Evolutionary conservation across 306 rosid species (phyloP), one percentile per base, ranked within the genome.

Genomic region (Prosopis cineraria): DNA sequence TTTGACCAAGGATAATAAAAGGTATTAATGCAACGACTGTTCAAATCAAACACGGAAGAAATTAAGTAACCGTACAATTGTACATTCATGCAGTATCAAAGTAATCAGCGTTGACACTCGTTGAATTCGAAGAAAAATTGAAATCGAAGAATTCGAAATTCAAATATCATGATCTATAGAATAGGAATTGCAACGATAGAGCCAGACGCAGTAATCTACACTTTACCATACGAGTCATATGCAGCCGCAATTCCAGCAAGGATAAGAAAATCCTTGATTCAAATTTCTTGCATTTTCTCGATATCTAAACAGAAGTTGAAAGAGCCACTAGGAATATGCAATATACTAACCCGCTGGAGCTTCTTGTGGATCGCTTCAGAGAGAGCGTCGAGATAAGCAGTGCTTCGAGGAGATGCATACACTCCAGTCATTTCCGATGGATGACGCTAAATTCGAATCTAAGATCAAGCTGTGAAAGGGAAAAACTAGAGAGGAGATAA

Each of bases 321-420:
- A 80, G 37, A 75, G 56, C 7, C 34, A 7, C 1, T 13, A 9
- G 58, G 13, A 3, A 29, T 22, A 66, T 36, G 33, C 11, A n/a
- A 63, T 47, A 12, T 10, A 78, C 90, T 62, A 60, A 96, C 99
- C 91, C 89, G 90, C 78, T 87, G 98, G 44, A 96, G 97, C 82
- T 93, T 96, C 91, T 89, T 93, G 74, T 96, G 91, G 84, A 96
- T 96, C 81, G 90, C 93, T 31, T 75, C 94, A 16, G 94, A 86
- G 73, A 96, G 93, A 31, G 99, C 97, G 73, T 80, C 81, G 84
- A 91, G 98, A 79, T 88, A 88, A 37, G 94, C 94, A 71, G 95
- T 83, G 84, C 88, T 84, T 52, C 93, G 90, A 56, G 90, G 85
- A 55, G 84, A 19, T 19, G 90, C 83, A 59, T 83, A n/a, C 73